Evolutionary conservation across 2,329 filamentous ascomycete genomes (phyloP).

Genomic region (Davidsoniella australis): DNA sequence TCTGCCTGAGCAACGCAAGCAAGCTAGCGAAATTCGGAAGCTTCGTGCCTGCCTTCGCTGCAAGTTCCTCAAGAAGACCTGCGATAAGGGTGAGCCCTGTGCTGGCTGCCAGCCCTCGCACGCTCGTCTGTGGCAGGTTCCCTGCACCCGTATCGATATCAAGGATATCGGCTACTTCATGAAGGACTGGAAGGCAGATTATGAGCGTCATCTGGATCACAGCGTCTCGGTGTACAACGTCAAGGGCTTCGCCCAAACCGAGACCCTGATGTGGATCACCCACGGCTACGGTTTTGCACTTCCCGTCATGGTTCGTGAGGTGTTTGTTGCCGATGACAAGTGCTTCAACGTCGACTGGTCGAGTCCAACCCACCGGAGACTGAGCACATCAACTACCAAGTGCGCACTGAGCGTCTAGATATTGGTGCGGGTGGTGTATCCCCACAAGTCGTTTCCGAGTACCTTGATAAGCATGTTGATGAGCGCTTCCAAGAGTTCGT

Average conservation of each 20-base stretch:
- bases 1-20: slow-evolving; percentile 83
- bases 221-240: slow-evolving; percentile 89
- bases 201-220: slow-evolving; percentile 72
- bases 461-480: slow-evolving; percentile 89
- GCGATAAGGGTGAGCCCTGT: slow-evolving; percentile 93
- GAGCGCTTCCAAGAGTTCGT: slow-evolving; percentile 84
- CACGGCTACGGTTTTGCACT: slow-evolving; percentile 90
- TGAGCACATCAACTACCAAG: slow-evolving; percentile 64
- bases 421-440: slow-evolving; percentile 81
- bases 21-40: slow-evolving; percentile 93
- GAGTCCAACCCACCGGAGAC: slow-evolving; percentile 49
- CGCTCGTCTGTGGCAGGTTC: slow-evolving; percentile 90
- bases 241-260: slow-evolving; percentile 59
- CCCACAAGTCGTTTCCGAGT: slow-evolving; percentile 65
- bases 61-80: slow-evolving; percentile 99
- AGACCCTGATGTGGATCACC: slow-evolving; percentile 72
- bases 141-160: slow-evolving; percentile 94
- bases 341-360: slow-evolving; percentile 87
- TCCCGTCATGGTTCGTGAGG: slow-evolving; percentile 83
- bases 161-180: slow-evolving; percentile 98
- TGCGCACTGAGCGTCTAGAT: slow-evolving; percentile 74
- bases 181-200: slow-evolving; percentile 98
- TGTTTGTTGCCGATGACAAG: slow-evolving; percentile 79
- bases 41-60: slow-evolving; percentile 83
- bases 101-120: slow-evolving; percentile 90